A percentile compares a stretch with the other conserved stretches of the same genome.
These are phyloP conservation scores for Teunomyces funiuensis DNA, from an alignment of 805 yeast species.

Conservation along the genomic window DNA sequence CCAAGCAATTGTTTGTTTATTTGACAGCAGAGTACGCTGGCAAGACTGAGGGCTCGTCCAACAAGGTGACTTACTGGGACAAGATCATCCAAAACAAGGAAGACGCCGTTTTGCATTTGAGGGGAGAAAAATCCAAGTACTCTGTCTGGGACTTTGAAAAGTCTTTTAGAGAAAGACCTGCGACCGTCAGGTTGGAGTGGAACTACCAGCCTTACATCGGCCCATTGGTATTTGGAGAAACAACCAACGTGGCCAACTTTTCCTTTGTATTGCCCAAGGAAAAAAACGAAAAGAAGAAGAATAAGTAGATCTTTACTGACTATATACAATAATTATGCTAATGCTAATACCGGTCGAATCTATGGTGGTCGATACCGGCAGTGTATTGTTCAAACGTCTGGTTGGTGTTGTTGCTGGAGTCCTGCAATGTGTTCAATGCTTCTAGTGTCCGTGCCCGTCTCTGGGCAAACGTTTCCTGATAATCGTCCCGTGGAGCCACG, in stretches of 20 bases:
- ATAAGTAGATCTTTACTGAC: background rate
- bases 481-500: constrained; percentile 15
- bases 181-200: constrained; percentile 76
- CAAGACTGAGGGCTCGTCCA: constrained; percentile 41
- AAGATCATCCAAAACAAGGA: constrained; percentile 61
- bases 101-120: constrained; percentile 56
- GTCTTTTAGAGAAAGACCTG: constrained; percentile 59
- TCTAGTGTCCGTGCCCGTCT: constrained; percentile 24
- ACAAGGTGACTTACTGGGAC: constrained; percentile 90
- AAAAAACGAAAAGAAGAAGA: constrained; percentile 12
- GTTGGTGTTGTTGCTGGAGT: background rate
- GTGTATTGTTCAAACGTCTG: constrained; percentile 2
- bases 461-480: constrained; percentile 19
- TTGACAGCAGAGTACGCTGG: constrained; percentile 80
- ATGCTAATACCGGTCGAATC: constrained; percentile 3
- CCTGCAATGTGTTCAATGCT: constrained; percentile 18
- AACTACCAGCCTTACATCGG: constrained; percentile 93
- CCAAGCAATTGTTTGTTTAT: constrained; percentile 92
- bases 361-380: constrained; percentile 4
- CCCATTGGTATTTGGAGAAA: constrained; percentile 66
- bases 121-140: constrained; percentile 65
- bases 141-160: constrained; percentile 83
- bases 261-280: constrained; percentile 27
- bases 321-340: constrained; percentile 1
- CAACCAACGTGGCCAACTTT: constrained; percentile 26